Evolutionary conservation across 1,139 yeast genomes (phyloP).

Genomic region (Groenewaldozyma sp.): DNA sequence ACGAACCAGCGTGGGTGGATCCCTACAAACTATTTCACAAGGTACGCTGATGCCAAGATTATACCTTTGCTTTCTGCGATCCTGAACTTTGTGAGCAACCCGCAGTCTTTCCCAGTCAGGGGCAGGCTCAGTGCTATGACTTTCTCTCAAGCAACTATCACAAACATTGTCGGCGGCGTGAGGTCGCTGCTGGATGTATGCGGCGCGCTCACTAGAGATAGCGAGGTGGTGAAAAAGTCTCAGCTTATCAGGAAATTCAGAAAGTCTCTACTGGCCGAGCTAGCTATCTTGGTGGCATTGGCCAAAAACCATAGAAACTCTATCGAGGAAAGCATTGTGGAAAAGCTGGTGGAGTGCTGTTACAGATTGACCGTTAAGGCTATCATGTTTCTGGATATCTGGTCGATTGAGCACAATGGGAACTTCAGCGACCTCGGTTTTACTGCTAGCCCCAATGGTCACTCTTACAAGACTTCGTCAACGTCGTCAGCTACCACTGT

Average conservation of each 20-base stretch:
- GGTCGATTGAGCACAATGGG: slow-evolving; percentile 41
- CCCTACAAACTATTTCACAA: slow-evolving; percentile 77
- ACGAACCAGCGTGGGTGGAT: slow-evolving; percentile 88
- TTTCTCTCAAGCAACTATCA: slow-evolving; percentile 36
- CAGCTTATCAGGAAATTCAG: slow-evolving; percentile 66
- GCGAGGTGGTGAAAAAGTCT: slow-evolving; percentile 61
- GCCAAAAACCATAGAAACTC: slow-evolving; percentile 80
- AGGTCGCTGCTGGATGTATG: slow-evolving; percentile 65
- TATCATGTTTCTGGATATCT: slow-evolving; percentile 58
- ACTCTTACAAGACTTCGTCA: slow-evolving; percentile 4
- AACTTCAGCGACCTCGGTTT: slow-evolving; percentile 3
- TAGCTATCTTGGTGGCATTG: slow-evolving; percentile 79
- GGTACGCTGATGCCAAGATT: slow-evolving; percentile 43
- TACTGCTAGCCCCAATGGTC: slow-evolving; percentile 2
- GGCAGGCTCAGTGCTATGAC: slow-evolving; percentile 16
- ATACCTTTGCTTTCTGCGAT: slow-evolving; percentile 56
- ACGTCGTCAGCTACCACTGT: slow-evolving; percentile 1
- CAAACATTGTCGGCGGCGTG: slow-evolving; percentile 75
- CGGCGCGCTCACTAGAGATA: slow-evolving; percentile 76
- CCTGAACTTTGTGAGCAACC: slow-evolving; percentile 66
- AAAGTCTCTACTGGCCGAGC: slow-evolving; percentile 75
- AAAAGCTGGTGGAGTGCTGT: slow-evolving; percentile 60
- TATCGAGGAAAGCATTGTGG: slow-evolving; percentile 54
- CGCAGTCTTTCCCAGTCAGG: slow-evolving; percentile 29
- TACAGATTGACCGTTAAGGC: slow-evolving; percentile 70